phyloP scores from a whole-genome alignment of 768 basidiomycete genomes.

The Macrolepiota dolichaula region DNA sequence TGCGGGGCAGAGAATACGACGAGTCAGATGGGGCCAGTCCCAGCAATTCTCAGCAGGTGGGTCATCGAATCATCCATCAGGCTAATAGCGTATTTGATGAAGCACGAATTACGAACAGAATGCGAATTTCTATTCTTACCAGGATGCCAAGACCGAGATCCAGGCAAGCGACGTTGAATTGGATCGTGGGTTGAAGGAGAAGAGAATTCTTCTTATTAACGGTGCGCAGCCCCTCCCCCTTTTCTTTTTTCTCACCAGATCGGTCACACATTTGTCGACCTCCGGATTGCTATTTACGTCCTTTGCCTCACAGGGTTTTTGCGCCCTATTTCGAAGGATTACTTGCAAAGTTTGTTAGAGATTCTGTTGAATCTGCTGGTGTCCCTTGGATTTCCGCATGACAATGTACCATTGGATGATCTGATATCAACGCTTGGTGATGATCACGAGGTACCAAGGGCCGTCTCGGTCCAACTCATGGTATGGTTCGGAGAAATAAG shows the following conservation, averaged over 20 bases:
- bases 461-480: constrained; percentile 68
- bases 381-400: constrained; percentile 52
- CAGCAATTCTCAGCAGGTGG: constrained; percentile 23
- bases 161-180: constrained; percentile 86
- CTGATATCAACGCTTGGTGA: constrained; percentile 59
- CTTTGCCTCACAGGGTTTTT: constrained; percentile 49
- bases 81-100: neutral
- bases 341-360: constrained; percentile 69
- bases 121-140: constrained; percentile 41
- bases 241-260: neutral
- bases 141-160: constrained; percentile 57
- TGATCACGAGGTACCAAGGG: constrained; percentile 66
- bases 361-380: constrained; percentile 72
- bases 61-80: constrained; percentile 11
- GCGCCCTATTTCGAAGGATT: constrained; percentile 65
- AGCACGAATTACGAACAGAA: neutral
- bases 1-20: constrained; percentile 69
- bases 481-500: constrained; percentile 75
- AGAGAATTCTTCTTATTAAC: constrained; percentile 69
- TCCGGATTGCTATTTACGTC: neutral
- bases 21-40: constrained; percentile 70
- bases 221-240: constrained; percentile 41
- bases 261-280: neutral
- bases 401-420: constrained; percentile 53
- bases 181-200: constrained; percentile 55